phyloP scores from a whole-genome alignment of 768 basidiomycete genomes.

The Coprinopsis sp. region DNA sequence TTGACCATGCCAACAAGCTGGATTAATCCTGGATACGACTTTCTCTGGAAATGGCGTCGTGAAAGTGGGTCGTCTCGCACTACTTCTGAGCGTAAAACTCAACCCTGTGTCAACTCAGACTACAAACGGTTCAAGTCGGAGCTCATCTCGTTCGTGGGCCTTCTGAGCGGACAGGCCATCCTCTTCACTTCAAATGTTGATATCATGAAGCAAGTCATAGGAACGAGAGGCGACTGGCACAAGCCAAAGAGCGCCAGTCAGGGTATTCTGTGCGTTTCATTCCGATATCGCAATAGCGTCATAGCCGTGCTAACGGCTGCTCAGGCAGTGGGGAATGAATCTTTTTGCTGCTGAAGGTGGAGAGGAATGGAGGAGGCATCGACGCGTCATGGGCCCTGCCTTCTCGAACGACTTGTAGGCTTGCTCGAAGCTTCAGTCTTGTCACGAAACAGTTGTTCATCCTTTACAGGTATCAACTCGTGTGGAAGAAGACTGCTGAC shows the following conservation, averaged over 20 bases:
- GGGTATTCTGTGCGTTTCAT: conserved; percentile 27
- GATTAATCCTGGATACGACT: conserved; percentile 38
- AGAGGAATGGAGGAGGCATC: too few species aligned
- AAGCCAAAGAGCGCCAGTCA: too few species aligned
- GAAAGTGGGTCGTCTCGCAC: conserved; percentile 21
- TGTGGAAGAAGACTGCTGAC: conserved; percentile 34
- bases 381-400: too few species aligned
- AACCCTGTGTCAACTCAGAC: conserved; percentile 13
- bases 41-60: conserved; percentile 33
- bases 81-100: background rate
- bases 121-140: too few species aligned
- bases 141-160: conserved; percentile 37
- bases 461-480: conserved; percentile 31
- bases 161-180: conserved; percentile 29
- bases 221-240: too few species aligned
- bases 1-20: too few species aligned
- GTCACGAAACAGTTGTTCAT: background rate
- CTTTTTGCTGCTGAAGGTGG: too few species aligned
- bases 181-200: conserved; percentile 42
- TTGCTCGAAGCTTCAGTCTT: conserved; percentile 23
- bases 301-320: conserved; percentile 2
- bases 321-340: conserved; percentile 43
- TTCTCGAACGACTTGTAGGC: too few species aligned
- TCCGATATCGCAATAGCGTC: background rate
- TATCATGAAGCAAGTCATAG: too few species aligned